Conservation (phyloP, 352 stramenopile species). For the Blastocystis sp. region DNA sequence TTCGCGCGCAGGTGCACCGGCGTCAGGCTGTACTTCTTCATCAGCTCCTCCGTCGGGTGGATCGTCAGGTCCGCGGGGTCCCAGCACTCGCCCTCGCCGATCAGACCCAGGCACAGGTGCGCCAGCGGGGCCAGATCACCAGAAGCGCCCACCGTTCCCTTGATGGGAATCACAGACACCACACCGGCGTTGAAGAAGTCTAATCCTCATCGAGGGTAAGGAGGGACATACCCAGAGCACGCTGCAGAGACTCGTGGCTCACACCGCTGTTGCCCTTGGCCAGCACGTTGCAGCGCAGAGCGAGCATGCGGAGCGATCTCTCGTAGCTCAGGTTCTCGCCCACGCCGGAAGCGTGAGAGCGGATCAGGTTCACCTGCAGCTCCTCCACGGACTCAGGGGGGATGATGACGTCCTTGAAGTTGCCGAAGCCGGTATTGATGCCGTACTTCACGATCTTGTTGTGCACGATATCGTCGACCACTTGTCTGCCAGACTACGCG, state of each 20-base stretch:
- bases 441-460: constrained; percentile 81
- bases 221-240: constrained; percentile 33
- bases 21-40: constrained; percentile 75
- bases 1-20: constrained; percentile 79
- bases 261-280: constrained; percentile 84
- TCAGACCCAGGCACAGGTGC: constrained; percentile 83
- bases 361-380: constrained; percentile 78
- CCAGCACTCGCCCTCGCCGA: constrained; percentile 84
- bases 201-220: constrained; percentile 72
- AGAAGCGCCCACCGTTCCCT: constrained; percentile 83
- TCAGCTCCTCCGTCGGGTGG: constrained; percentile 72
- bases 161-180: constrained; percentile 80
- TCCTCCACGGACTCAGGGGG: constrained; percentile 80
- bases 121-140: constrained; percentile 82
- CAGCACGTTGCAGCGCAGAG: constrained; percentile 83
- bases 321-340: constrained; percentile 78
- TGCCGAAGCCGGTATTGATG: constrained; percentile 86
- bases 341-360: constrained; percentile 75
- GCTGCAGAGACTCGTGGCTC: constrained; percentile 78
- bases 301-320: constrained; percentile 82
- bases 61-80: constrained; percentile 72
- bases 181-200: constrained; percentile 83
- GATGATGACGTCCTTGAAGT: constrained; percentile 86
- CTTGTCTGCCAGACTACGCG: constrained; percentile 74
- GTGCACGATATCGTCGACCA: constrained; percentile 83